Evolutionary conservation across 257 asterid genomes (phyloP).

Genomic region (Nicotiana benthamiana): DNA sequence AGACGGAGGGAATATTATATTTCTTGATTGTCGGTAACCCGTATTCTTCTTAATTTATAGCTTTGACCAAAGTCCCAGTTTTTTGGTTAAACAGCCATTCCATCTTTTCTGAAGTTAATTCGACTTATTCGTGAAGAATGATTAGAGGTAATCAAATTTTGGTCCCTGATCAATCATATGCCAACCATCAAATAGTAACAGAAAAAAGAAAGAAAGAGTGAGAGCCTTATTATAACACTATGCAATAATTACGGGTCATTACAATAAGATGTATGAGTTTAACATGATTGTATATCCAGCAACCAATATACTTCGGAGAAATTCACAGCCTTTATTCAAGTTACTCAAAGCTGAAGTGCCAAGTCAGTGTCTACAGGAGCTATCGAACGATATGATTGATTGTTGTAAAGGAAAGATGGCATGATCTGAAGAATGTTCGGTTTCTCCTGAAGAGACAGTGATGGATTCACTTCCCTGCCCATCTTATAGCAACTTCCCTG

Average conservation of each 20-base stretch:
- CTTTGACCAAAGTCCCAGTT: no score
- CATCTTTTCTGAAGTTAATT: neutral
- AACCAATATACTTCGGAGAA: neutral
- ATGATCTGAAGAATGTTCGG: neutral
- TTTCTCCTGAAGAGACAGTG: neutral
- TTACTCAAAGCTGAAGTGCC: constrained; percentile 26
- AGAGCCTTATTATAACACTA: neutral
- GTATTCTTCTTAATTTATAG: no score
- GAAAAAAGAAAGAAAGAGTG: neutral
- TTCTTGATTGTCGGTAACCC: no score
- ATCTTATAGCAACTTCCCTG: neutral
- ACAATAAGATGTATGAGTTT: neutral
- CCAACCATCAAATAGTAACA: neutral
- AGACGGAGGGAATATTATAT: no score
- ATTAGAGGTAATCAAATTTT: no score
- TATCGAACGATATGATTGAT: neutral
- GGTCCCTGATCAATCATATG: no score
- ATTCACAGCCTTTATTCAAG: neutral
- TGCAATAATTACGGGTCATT: neutral
- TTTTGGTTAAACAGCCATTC: no score
- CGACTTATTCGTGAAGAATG: neutral
- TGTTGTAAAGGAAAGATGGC: constrained; percentile 8
- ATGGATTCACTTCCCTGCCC: neutral
- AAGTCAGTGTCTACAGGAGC: constrained; percentile 19
- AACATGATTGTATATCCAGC: neutral